These are phyloP conservation scores for Rhynchospora pubera DNA, from an alignment of 176 grass and related monocot species.

Conservation along the genomic window DNA sequence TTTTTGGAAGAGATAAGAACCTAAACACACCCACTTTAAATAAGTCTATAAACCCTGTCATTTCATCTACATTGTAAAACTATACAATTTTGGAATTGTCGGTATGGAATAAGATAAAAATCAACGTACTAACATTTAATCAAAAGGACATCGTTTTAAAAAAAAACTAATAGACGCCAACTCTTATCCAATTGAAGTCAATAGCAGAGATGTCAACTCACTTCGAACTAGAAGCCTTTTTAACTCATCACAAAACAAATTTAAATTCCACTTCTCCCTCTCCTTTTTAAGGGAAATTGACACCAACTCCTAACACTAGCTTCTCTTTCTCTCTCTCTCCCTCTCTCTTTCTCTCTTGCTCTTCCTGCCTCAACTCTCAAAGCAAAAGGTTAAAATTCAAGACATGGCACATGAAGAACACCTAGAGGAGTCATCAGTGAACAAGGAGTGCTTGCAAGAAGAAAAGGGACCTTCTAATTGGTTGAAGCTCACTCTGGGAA, in stretches of 20 bases:
- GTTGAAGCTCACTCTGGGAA: constrained; percentile 55
- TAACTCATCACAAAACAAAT: constrained; percentile 30
- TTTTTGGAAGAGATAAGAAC: constrained; percentile 48
- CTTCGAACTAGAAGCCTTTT: not conserved
- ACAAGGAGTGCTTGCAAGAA: constrained; percentile 21
- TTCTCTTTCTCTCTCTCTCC: not conserved
- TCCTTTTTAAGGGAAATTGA: constrained; percentile 56
- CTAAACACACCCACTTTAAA: constrained; percentile 48
- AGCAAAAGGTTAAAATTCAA: constrained; percentile 23
- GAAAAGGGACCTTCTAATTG: constrained; percentile 23
- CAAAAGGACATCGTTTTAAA: too few species aligned
- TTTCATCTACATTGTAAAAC: constrained; percentile 44
- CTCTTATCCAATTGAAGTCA: not conserved
- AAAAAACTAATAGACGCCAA: too few species aligned
- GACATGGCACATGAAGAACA: constrained; percentile 36
- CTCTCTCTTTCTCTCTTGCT: not conserved
- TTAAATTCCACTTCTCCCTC: constrained; percentile 35
- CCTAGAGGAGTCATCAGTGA: constrained; percentile 40
- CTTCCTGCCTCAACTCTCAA: constrained; percentile 22
- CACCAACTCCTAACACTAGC: constrained; percentile 18
- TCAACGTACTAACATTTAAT: too few species aligned
- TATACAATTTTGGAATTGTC: not conserved
- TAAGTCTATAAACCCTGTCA: constrained; percentile 39
- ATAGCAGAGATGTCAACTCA: constrained; percentile 7
- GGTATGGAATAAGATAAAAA: too few species aligned